Base-by-base conservation (phyloP, 2,329 filamentous ascomycete species). In the Bipolaris victoriae region DNA sequence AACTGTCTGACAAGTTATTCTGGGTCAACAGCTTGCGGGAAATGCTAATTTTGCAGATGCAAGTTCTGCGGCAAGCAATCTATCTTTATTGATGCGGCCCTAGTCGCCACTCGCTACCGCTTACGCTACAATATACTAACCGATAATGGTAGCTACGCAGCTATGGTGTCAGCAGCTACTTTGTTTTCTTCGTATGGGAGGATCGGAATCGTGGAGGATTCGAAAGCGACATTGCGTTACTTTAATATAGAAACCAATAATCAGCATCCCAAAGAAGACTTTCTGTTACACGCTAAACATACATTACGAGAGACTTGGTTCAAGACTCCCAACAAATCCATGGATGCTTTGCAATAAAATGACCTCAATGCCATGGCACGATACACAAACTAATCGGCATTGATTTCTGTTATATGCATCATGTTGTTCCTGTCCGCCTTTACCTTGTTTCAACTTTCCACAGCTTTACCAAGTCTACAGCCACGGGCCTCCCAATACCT, bases 391-490 rank as follows among this genome's bases (percentile, higher is more conserved):
- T 39, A 29, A 39, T 31, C 5, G 22, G 15, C 39, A 39, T 22
- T 31, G 1, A n/a, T 9, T 39, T 24, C 45, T 36, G 5, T 20
- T 7, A 3, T 39, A 39, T 24, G 39, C 22, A 26, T 10, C 22
- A 49, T 49, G 46, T 22, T 29, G n/a, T n/a, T 37, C 20, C 20
- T 26, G n/a, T 51, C 41, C 33, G 56, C 60, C 56, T n/a, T 55
- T n/a, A 33, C 35, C 10, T 26, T 52, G 18, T 4, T 50, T 29
- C 40, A 24, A 44, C 24, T 54, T 35, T 54, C 40, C 7, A 26
- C 31, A n/a, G 49, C 54, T 9, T 36, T 57, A 24, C 44, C 55
- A 24, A 41, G 48, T 7, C 41, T 37, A 16, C 40, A 44, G 15
- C 16, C 40, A 15, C 33, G 24, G 35, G 26, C 47, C 13, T 18